Base-by-base conservation (phyloP, 2,329 filamentous ascomycete genomes). In the Cladosporium phlei region DNA sequence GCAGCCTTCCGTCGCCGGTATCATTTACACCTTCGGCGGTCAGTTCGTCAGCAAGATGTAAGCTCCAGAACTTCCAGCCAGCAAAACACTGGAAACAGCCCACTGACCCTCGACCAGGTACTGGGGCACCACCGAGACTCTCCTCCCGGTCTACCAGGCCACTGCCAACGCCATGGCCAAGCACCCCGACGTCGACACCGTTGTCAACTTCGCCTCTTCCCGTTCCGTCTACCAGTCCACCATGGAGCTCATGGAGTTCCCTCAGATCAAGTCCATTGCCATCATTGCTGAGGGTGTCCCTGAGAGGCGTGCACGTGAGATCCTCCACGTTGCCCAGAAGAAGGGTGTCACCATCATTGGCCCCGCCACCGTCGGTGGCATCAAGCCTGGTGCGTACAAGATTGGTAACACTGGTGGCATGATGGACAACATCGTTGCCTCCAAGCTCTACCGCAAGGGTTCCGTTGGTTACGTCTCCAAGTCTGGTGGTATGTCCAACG, bases 341-440 rank as follows among this genome's bases (percentile, higher is more conserved):
- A 98, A 97, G 85, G 91, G 91, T 55, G 86, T 98, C 68, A 96
- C 90, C 72, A 98, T 98, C 71, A 96, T 98, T 66, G 93, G 93
- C 57, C 93, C 93, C 56, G 93, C 93, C 62, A 98, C 93, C 47
- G 93, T 98, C 54, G 93, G 93, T 82, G 93, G 93, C 65, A 97
- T 98, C 77, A 98, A 97, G 83, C 93, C 93, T 54, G 93, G 93
- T 71, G 88, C 87, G 70, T 98, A 91, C 86, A 98, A 97, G 83
- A 98, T 98, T 58, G 93, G 93, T 70, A 98, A 98, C 82, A 98
- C 93, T 64, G 93, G 93, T 81, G 93, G 93, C 73, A 98, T 98
- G 93, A 98, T 98, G 93, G 93, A 98, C 82, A 98, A 98, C 82
- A 98, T 98, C 65, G 93, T 98, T 56, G 89, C 93, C 61, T 97